Evolutionary conservation across 768 basidiomycete species (phyloP).

Genomic region (Lactarius hengduanensis): DNA sequence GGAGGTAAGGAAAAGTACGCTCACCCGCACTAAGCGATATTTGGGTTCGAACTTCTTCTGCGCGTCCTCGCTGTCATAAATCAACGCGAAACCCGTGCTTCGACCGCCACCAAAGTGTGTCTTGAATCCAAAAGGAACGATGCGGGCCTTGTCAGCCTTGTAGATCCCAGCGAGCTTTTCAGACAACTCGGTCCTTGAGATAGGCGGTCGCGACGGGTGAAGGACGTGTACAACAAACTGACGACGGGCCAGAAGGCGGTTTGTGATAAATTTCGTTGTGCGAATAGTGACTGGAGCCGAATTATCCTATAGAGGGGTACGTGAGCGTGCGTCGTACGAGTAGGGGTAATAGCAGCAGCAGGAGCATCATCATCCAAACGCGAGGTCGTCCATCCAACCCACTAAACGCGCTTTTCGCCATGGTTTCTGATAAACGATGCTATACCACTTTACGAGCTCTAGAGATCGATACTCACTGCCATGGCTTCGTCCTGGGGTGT

Average conservation of each 20-base stretch:
- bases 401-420: constrained; percentile 7
- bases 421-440: background rate
- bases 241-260: constrained; percentile 92
- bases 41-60: constrained; percentile 98
- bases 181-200: constrained; percentile 86
- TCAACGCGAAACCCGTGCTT: constrained; percentile 95
- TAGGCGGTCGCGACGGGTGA: constrained; percentile 93
- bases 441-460: background rate
- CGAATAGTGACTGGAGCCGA: constrained; percentile 89
- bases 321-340: constrained; percentile 25
- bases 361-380: constrained; percentile 35
- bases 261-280: constrained; percentile 99
- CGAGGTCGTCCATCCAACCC: constrained; percentile 37
- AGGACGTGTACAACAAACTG: constrained; percentile 95
- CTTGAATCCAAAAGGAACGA: constrained; percentile 91
- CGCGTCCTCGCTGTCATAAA: constrained; percentile 93
- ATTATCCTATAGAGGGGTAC: constrained; percentile 56
- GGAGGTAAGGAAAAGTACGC: constrained; percentile 36
- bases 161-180: constrained; percentile 92
- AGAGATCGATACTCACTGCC: constrained; percentile 29
- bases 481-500: constrained; percentile 30
- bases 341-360: background rate
- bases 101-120: constrained; percentile 98
- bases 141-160: constrained; percentile 88
- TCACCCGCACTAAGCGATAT: constrained; percentile 89